Percentiles rank a stretch among this genome's conserved stretches.
Conservation (phyloP, 2,329 filamentous ascomycete genomes). For the Cladosporium sp. region DNA sequence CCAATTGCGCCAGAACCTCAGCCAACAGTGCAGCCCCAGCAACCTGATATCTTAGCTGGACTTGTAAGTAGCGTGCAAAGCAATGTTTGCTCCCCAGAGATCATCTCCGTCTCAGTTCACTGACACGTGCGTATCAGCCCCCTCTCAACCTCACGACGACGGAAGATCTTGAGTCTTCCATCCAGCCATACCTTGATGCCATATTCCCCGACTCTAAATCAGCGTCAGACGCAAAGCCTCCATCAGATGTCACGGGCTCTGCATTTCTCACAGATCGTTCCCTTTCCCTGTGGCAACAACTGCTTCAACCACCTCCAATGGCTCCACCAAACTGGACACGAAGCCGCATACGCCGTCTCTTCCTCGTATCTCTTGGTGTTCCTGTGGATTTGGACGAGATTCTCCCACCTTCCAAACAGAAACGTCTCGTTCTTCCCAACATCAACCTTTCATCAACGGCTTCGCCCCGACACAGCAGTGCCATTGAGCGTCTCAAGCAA, state of each 20-base stretch:
- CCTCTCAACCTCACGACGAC: slow-evolving; percentile 33
- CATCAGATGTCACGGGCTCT: slow-evolving; percentile 35
- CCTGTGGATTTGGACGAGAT: slow-evolving; percentile 97
- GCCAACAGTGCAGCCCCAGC: slow-evolving; percentile 32
- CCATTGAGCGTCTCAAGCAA: slow-evolving; percentile 35
- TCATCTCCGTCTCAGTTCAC: neutral
- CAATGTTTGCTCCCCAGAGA: neutral
- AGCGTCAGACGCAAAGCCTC: slow-evolving; percentile 24
- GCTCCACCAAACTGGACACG: slow-evolving; percentile 98
- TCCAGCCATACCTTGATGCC: slow-evolving; percentile 61
- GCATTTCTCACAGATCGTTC: slow-evolving; percentile 82
- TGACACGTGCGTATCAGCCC: slow-evolving; percentile 31
- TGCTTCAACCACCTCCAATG: slow-evolving; percentile 88
- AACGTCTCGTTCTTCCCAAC: slow-evolving; percentile 90
- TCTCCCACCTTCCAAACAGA: slow-evolving; percentile 92
- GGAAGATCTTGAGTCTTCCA: slow-evolving; percentile 56
- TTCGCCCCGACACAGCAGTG: slow-evolving; percentile 31
- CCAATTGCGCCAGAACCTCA: slow-evolving; percentile 36
- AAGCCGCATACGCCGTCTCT: slow-evolving; percentile 87
- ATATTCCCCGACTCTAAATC: slow-evolving; percentile 57
- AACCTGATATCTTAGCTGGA: slow-evolving; percentile 39
- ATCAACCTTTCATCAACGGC: slow-evolving; percentile 42
- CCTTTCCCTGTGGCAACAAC: slow-evolving; percentile 90
- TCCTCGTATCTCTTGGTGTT: slow-evolving; percentile 91
- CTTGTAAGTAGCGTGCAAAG: slow-evolving; percentile 39